Conservation (phyloP, 305 asterid species). For the Rubia balearica region DNA sequence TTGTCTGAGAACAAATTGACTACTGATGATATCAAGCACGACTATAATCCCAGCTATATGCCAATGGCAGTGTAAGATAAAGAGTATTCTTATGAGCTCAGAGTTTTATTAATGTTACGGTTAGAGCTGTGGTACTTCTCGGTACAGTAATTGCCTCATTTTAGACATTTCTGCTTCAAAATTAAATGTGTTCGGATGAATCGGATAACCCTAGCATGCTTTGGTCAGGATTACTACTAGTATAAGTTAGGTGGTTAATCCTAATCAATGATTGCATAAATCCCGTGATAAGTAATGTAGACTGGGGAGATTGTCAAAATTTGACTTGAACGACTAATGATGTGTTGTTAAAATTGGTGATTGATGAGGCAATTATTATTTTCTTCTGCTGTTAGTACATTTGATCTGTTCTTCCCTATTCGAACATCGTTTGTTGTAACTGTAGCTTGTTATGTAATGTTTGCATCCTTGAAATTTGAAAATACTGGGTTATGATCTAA, state of each 20-base stretch:
- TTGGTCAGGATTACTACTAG: neutral
- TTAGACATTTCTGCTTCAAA: neutral
- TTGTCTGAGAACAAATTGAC: slow-evolving; percentile 43
- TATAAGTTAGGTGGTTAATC: neutral
- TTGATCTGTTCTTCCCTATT: neutral
- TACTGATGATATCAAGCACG: slow-evolving; percentile 56
- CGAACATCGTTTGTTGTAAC: neutral
- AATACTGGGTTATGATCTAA: neutral
- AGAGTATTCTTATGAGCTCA: neutral
- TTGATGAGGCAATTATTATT: neutral
- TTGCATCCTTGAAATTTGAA: slow-evolving; percentile 1
- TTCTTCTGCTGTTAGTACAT: neutral
- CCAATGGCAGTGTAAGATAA: slow-evolving; percentile 43
- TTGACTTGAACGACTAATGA: neutral
- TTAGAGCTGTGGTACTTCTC: neutral
- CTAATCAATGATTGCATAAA: neutral
- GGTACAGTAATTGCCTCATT: neutral
- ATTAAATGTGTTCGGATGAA: neutral
- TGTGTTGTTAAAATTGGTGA: too few relatives aligned
- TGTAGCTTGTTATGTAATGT: neutral
- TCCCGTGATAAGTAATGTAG: neutral
- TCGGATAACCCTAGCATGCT: neutral
- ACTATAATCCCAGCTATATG: slow-evolving; percentile 34
- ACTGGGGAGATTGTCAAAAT: neutral
- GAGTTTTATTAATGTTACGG: neutral